phyloP scores from a whole-genome alignment of 495 filamentous ascomycete genomes.

The Chaetomium tenue region DNA sequence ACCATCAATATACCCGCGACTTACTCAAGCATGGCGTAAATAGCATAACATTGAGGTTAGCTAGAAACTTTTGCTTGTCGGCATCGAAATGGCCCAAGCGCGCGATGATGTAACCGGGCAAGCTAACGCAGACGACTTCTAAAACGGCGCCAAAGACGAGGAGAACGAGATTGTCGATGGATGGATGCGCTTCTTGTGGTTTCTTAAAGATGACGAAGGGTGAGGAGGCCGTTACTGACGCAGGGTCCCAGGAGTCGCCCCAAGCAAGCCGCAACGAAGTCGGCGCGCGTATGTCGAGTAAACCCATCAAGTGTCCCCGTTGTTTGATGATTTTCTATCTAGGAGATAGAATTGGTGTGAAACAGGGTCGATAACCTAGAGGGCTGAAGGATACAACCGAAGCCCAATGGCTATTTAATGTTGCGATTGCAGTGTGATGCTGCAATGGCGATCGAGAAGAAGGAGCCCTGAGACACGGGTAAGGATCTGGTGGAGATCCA shows the following conservation, averaged over 20 bases:
- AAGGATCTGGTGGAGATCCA: neutral
- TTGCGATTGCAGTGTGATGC: conserved; percentile 15
- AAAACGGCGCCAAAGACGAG: conserved; percentile 95
- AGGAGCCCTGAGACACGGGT: conserved; percentile 6
- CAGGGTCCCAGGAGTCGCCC: conserved; percentile 28
- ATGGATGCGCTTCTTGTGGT: conserved; percentile 52
- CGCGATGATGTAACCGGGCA: conserved; percentile 94
- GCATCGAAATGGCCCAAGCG: conserved; percentile 87
- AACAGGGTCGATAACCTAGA: too few relatives aligned
- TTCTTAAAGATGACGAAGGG: conserved; percentile 33
- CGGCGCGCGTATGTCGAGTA: conserved; percentile 53
- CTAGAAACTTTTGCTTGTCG: conserved; percentile 91
- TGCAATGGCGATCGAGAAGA: neutral
- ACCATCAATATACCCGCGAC: neutral
- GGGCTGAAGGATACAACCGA: neutral
- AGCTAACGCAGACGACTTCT: conserved; percentile 90
- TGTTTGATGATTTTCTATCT: neutral
- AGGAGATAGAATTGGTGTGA: neutral
- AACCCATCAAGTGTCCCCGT: conserved; percentile 36
- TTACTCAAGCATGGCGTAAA: conserved; percentile 96
- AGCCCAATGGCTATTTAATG: neutral
- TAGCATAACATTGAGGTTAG: conserved; percentile 88
- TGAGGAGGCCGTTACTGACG: conserved; percentile 23
- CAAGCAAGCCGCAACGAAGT: conserved; percentile 60
- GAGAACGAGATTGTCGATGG: conserved; percentile 72